phyloP scores from a whole-genome alignment of 768 basidiomycete genomes.

The Mrakia frigida region DNA sequence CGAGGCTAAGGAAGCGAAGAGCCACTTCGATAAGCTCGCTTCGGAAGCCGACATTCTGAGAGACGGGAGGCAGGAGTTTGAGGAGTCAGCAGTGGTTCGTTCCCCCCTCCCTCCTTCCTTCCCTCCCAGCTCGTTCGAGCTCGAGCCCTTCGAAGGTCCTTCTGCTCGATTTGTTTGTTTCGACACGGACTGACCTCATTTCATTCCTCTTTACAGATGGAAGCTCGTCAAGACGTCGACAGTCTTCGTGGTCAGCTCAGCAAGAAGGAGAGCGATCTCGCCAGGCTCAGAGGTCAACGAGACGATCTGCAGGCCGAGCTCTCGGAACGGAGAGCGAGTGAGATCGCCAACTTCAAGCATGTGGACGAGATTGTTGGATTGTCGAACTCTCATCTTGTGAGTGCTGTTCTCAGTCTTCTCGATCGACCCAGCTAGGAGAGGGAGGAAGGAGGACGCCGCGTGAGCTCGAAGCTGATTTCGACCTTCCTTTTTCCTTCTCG shows the following conservation, averaged over 20 bases:
- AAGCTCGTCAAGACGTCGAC: slow-evolving; percentile 47
- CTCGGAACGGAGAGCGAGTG: slow-evolving; percentile 63
- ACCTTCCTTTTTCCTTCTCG: neutral
- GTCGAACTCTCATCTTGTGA: slow-evolving; percentile 58
- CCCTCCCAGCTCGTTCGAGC: neutral
- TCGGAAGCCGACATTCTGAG: slow-evolving; percentile 39
- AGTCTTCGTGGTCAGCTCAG: slow-evolving; percentile 44
- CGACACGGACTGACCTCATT: neutral
- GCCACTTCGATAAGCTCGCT: slow-evolving; percentile 42
- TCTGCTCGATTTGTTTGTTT: no score
- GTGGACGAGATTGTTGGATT: slow-evolving; percentile 62
- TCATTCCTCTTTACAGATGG: slow-evolving; percentile 32
- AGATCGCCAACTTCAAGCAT: slow-evolving; percentile 56
- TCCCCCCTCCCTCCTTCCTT: neutral
- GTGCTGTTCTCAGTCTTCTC: slow-evolving; percentile 29
- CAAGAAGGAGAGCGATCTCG: slow-evolving; percentile 44
- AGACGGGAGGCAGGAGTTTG: slow-evolving; percentile 35
- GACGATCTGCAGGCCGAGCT: slow-evolving; percentile 58
- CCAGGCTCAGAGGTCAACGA: slow-evolving; percentile 45
- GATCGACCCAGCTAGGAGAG: neutral
- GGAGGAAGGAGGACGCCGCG: neutral
- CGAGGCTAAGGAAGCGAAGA: slow-evolving; percentile 47
- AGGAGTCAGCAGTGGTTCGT: slow-evolving; percentile 33
- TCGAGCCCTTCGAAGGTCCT: neutral
- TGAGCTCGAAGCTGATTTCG: neutral